Evolutionary conservation across 169 alveolate genomes (phyloP), one percentile per base, ranked within the genome.

Genomic region (Cryptosporidium sp.): DNA sequence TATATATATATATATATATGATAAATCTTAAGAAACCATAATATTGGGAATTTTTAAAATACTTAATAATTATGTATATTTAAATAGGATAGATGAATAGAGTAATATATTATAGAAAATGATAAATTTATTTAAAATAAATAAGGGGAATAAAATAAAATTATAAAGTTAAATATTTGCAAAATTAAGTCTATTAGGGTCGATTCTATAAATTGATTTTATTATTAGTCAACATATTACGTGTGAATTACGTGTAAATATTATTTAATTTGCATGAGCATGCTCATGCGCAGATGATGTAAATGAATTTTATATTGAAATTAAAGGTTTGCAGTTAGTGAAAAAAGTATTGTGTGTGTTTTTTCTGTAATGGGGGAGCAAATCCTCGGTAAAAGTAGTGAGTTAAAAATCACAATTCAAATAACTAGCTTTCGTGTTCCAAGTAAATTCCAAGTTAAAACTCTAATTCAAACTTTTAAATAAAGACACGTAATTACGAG

Each of bases 401-500:
- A 14, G 21, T 48, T 48, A 48, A 48, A 45, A 48, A 1, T 48
- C 14, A 48, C 7, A 8, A 14, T 48, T 48, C 14, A 48, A 48
- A 48, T 12, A 14, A 7, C 10, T 26, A 55, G 67, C 4, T 21
- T 55, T 16, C 3, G 23, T 3, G n/a, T 48, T 48, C 3, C 7
- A 14, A 48, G 21, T 48, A 48, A 48, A 48, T 14, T 12, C 55
- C 55, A 48, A 48, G n/a, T 14, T 48, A 21, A 21, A 26, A 26
- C 10, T 55, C 7, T 10, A n/a, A 55, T 55, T 55, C 35, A 26
- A 55, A 55, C 7, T 26, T 21, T 21, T 33, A 16, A 59, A 37
- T 4, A 59, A 3, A 65, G 71, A 65, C 71, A 65, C 71, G 71
- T 65, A 65, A 31, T 65, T 33, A 7, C 52, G 71, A 33, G 52